These are phyloP conservation scores for Blastocystis sp. DNA, from an alignment of 352 stramenopile species.

Conservation along the genomic window DNA sequence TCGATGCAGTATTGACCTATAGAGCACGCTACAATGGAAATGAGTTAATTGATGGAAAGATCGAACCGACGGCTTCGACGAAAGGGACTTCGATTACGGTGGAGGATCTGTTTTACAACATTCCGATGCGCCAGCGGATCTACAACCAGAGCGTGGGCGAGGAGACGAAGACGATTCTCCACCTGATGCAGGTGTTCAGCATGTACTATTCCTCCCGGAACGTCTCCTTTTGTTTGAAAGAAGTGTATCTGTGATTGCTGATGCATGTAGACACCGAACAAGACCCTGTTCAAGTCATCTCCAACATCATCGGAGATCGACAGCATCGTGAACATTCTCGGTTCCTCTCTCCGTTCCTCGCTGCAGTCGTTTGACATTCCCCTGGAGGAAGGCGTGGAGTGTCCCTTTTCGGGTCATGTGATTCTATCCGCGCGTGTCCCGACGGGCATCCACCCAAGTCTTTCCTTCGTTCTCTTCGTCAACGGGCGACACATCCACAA, in stretches of 20 bases:
- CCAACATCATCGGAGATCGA: not conserved
- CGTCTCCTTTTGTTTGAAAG: conserved; percentile 74
- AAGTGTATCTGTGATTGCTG: not conserved
- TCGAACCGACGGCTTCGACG: conserved; percentile 59
- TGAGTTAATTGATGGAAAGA: conserved; percentile 68
- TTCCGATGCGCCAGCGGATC: conserved; percentile 75
- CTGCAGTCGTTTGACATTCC: not conserved
- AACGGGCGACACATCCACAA: conserved; percentile 90
- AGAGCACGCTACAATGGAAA: conserved; percentile 81
- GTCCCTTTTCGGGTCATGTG: conserved; percentile 4
- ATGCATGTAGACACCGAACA: not conserved
- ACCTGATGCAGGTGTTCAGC: conserved; percentile 13
- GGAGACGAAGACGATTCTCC: conserved; percentile 28
- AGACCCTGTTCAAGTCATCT: not conserved
- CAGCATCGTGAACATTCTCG: conserved; percentile 23
- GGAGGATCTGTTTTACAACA: conserved; percentile 96
- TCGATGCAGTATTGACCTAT: conserved; percentile 51
- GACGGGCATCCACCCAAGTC: not conserved
- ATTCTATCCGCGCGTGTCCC: conserved; percentile 20
- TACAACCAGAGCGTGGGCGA: conserved; percentile 12
- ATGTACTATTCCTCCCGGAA: conserved; percentile 67
- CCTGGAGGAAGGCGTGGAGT: not conserved
- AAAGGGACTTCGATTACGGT: conserved; percentile 71
- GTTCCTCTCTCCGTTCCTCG: not conserved
- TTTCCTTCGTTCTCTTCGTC: conserved; percentile 85